These are phyloP conservation scores for Kwoniella mangroviensis DNA, from an alignment of 768 basidiomycete species.

Conservation along the genomic window DNA sequence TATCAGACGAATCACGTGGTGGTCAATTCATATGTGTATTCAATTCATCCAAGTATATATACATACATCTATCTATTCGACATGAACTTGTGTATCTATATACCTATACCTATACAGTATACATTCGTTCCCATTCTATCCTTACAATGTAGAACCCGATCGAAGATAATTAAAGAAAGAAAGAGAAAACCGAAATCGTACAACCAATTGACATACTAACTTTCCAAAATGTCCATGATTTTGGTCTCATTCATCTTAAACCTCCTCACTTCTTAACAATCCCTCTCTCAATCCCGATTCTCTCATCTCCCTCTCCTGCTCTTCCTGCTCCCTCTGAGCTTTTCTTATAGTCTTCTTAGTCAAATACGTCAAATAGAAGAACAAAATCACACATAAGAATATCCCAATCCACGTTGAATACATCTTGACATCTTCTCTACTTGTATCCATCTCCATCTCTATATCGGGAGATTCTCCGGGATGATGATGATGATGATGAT, in stretches of 20 bases:
- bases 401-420: conserved; percentile 47
- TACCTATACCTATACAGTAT: no score
- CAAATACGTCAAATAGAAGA: conserved; percentile 49
- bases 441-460: conserved; percentile 5
- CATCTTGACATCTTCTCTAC: conserved; percentile 28
- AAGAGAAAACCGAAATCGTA: not conserved
- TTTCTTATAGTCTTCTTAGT: conserved; percentile 42
- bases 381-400: conserved; percentile 39
- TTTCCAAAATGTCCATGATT: not conserved
- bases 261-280: not conserved
- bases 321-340: conserved; percentile 44
- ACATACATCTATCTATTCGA: no score
- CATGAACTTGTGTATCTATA: no score
- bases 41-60: no score
- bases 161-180: no score
- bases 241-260: not conserved
- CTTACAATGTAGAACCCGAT: no score
- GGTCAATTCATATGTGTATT: no score
- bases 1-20: no score
- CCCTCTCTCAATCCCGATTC: conserved; percentile 2
- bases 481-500: conserved; percentile 1
- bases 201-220: not conserved
- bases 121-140: no score
- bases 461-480: not conserved
- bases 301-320: conserved; percentile 20